These are phyloP conservation scores for Mariannaea elegans DNA, from an alignment of 2,329 filamentous ascomycete species.

Conservation along the genomic window DNA sequence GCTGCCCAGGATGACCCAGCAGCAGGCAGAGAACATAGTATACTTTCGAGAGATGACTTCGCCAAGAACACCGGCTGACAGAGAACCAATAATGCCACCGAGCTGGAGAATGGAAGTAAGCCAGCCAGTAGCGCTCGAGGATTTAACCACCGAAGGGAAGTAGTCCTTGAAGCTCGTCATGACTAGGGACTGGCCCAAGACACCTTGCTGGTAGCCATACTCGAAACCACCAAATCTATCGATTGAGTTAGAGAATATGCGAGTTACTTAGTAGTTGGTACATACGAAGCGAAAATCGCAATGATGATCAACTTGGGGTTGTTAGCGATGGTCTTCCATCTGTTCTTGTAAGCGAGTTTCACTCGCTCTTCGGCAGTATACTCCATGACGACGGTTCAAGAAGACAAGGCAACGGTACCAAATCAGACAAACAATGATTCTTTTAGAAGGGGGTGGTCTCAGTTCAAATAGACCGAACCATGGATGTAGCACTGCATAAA, in stretches of 20 bases:
- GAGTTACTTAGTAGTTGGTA: neutral
- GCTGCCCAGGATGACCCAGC: conserved; percentile 55
- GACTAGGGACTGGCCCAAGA: conserved; percentile 62
- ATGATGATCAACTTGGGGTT: conserved; percentile 37
- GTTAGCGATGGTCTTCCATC: conserved; percentile 34
- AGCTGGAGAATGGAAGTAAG: conserved; percentile 61
- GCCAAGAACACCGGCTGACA: conserved; percentile 57
- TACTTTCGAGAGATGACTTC: conserved; percentile 61
- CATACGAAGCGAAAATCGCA: conserved; percentile 39
- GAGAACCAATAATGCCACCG: conserved; percentile 58
- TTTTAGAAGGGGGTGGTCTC: neutral
- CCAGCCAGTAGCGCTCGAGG: conserved; percentile 59
- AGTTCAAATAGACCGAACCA: neutral
- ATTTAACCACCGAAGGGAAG: conserved; percentile 57
- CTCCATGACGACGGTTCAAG: conserved; percentile 22
- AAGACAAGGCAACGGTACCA: neutral
- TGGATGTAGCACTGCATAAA: neutral
- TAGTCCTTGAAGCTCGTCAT: conserved; percentile 60
- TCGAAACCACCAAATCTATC: conserved; percentile 37
- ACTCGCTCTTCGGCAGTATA: conserved; percentile 25
- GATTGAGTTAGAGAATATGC: neutral
- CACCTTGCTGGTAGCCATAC: conserved; percentile 55
- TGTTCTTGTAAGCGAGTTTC: conserved; percentile 36
- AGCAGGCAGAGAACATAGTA: conserved; percentile 60
- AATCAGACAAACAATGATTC: neutral